phyloP scores from a whole-genome alignment of 257 asterid genomes.

The Avicennia marina region DNA sequence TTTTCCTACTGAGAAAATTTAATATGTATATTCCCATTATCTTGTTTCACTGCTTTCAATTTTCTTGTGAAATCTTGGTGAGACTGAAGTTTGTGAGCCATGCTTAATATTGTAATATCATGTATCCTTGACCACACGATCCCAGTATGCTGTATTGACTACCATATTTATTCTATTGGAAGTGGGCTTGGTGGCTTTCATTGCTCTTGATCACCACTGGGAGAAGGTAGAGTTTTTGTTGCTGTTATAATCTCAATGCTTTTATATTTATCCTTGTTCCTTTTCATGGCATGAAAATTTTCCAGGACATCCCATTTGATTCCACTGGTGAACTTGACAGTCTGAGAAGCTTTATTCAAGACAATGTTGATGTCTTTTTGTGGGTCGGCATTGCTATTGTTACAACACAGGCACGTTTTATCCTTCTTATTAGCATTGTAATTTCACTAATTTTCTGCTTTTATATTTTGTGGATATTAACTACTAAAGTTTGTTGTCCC shows the following conservation, averaged over 20 bases:
- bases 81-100: slow-evolving; percentile 1
- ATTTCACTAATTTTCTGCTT: not conserved
- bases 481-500: no score
- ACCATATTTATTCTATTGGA: slow-evolving; percentile 58
- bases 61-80: not conserved
- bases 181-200: slow-evolving; percentile 58
- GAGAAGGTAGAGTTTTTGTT: slow-evolving; percentile 49
- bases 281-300: slow-evolving; percentile 8
- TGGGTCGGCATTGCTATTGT: slow-evolving; percentile 65
- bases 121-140: slow-evolving; percentile 41
- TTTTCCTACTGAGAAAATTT: no score
- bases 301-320: slow-evolving; percentile 76
- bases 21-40: no score
- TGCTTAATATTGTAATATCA: not conserved
- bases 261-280: slow-evolving; percentile 11
- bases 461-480: no score
- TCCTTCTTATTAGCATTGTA: slow-evolving; percentile 19
- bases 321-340: slow-evolving; percentile 80
- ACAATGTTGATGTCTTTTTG: slow-evolving; percentile 55
- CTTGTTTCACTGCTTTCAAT: no score
- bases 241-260: no score
- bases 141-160: slow-evolving; percentile 53
- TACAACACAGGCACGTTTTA: slow-evolving; percentile 60
- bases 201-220: slow-evolving; percentile 71
- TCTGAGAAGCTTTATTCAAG: slow-evolving; percentile 43